Evolutionary conservation across 768 basidiomycete genomes (phyloP).

Genomic region (Mycena vulgaris): DNA sequence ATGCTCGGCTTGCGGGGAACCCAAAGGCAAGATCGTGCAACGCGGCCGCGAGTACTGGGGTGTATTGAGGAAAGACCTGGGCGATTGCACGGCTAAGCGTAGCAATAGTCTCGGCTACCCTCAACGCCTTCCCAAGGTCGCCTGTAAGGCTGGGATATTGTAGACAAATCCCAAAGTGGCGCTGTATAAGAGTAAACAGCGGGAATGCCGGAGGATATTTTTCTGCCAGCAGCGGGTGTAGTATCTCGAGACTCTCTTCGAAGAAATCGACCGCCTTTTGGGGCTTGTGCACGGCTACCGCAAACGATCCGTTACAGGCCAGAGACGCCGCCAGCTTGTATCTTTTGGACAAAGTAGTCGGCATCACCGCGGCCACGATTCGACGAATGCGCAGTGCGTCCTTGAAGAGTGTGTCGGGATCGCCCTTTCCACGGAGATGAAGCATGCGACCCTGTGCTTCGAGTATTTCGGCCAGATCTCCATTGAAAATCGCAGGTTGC

Average conservation of each 20-base stretch:
- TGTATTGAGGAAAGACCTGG: slow-evolving; percentile 18
- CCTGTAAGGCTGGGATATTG: background rate
- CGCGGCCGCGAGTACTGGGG: slow-evolving; percentile 29
- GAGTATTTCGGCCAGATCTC: slow-evolving; percentile 34
- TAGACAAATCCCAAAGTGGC: slow-evolving; percentile 22
- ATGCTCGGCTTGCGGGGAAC: slow-evolving; percentile 1
- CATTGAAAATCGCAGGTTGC: slow-evolving; percentile 30
- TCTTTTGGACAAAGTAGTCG: background rate
- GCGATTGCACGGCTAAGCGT: slow-evolving; percentile 19
- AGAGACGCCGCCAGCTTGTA: slow-evolving; percentile 33
- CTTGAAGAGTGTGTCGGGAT: slow-evolving; percentile 20
- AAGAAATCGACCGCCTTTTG: slow-evolving; percentile 31
- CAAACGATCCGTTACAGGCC: slow-evolving; percentile 12
- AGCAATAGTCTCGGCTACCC: slow-evolving; percentile 19
- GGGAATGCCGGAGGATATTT: slow-evolving; percentile 19
- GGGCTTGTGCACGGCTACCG: slow-evolving; percentile 10
- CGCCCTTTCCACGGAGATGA: slow-evolving; percentile 4
- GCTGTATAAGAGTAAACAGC: slow-evolving; percentile 22
- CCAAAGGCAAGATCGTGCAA: slow-evolving; percentile 33
- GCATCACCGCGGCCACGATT: background rate
- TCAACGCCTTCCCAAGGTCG: slow-evolving; percentile 8
- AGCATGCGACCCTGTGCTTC: slow-evolving; percentile 31
- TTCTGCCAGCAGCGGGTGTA: slow-evolving; percentile 20
- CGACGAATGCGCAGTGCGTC: slow-evolving; percentile 30
- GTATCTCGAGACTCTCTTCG: slow-evolving; percentile 23